A percentile compares a stretch with the other conserved stretches of the same genome.
Conservation (phyloP, 768 basidiomycete species). For the Psilocybe cubensis region DNA sequence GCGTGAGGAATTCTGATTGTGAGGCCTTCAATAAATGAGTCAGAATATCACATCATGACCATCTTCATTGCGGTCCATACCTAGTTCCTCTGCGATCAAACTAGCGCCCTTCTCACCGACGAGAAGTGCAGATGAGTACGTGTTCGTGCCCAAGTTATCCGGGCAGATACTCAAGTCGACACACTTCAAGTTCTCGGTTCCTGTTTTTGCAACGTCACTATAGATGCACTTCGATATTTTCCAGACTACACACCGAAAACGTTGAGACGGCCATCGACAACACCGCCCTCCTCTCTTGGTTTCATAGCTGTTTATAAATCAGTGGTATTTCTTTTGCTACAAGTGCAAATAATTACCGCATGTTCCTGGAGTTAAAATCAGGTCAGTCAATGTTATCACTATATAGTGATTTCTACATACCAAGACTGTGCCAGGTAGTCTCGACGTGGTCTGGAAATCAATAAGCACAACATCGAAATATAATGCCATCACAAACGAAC, state of each 20-base stretch:
- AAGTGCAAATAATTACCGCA: conserved; percentile 37
- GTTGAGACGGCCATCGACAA: conserved; percentile 64
- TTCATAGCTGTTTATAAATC: conserved; percentile 55
- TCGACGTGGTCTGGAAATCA: conserved; percentile 61
- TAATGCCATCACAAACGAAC: conserved; percentile 20
- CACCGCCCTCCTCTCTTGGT: conserved; percentile 65
- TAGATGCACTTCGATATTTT: background rate
- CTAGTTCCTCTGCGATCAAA: conserved; percentile 65
- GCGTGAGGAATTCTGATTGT: conserved; percentile 67
- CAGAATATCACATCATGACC: too few relatives aligned
- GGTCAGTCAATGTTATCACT: background rate
- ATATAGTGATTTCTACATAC: conserved; percentile 26
- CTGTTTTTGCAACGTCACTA: conserved; percentile 17
- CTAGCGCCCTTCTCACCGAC: conserved; percentile 73
- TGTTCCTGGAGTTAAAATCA: conserved; percentile 32
- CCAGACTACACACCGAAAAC: conserved; percentile 46
- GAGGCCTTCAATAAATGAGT: conserved; percentile 55
- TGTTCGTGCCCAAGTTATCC: conserved; percentile 76
- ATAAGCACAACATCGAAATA: background rate
- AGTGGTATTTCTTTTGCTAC: too few relatives aligned
- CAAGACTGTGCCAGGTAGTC: conserved; percentile 78
- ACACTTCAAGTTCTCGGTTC: conserved; percentile 68
- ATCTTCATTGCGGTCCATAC: too few relatives aligned
- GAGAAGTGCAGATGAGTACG: conserved; percentile 70
- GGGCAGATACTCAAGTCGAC: conserved; percentile 76